Base-by-base conservation (phyloP, 768 basidiomycete genomes). In the Tulasnella sp. region DNA sequence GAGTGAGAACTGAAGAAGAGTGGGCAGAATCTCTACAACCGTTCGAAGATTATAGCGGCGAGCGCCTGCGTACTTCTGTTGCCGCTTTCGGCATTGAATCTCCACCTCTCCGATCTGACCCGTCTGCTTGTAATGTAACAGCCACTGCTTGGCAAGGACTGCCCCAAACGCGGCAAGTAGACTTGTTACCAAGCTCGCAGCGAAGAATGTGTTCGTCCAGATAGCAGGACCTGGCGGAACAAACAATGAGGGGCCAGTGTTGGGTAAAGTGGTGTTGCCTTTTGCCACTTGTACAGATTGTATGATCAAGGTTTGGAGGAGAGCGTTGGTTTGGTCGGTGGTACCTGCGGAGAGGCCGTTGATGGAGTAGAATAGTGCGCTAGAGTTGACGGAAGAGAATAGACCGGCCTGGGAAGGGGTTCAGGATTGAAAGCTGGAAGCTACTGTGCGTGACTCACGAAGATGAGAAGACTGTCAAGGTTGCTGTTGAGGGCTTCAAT, bases 391-490 rank as follows among this genome's bases (percentile, higher is more conserved):
- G 17, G 46, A 22, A 3, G 57, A 59, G 34, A 59, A 59, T 24
- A 59, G 57, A 59, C 57, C 57, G 5, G 57, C 57, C 57, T 59
- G 31, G 9, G 15, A 38, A 15, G 34, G 34, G 7, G 5, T 38
- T 38, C 34, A 38, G 34, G 7, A 38, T 15, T 38, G 34, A 38
- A 38, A 38, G 5, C 15, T 38, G 34, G 15, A 38, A 5, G 5
- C 34, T 38, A 15, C 34, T 38, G 7, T 5, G 34, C 7, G 22
- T 19, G 10, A 51, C 57, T 50, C 42, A 59, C 57, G 15, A 59
- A 59, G 9, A 59, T 59, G 29, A 59, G 57, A 8, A 59, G 57
- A 25, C 29, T 51, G 22, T 59, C 57, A 12, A 59, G 46, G 41
- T 49, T 49, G 29, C 22, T 34, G 30, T 42, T 59, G 27, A 49